Conservation (phyloP, 1,284 basidiomycete species). For the Ustanciosporium gigantosporum region DNA sequence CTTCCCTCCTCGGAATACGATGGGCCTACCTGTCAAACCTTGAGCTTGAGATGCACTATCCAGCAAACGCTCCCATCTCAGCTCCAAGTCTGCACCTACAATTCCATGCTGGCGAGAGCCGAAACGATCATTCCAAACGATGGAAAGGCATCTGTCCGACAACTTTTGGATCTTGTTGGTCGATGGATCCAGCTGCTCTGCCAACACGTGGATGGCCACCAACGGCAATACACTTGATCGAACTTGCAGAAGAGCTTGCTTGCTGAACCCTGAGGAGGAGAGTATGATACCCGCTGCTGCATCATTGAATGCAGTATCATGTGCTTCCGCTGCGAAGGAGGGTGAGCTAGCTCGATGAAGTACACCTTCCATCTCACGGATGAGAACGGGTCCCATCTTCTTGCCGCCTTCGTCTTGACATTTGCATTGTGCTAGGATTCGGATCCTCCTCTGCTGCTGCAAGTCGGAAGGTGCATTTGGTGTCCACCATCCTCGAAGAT, state of each 20-base stretch:
- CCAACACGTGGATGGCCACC: constrained; percentile 32
- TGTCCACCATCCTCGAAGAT: constrained; percentile 92
- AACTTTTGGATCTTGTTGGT: not conserved
- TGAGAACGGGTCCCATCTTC: constrained; percentile 74
- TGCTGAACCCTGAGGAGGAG: constrained; percentile 40
- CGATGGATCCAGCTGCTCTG: not conserved
- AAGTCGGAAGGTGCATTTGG: constrained; percentile 65
- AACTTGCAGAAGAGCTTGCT: constrained; percentile 38
- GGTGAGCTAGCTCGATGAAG: constrained; percentile 23
- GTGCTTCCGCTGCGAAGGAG: not conserved
- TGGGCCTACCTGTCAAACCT: not conserved
- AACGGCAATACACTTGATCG: constrained; percentile 33
- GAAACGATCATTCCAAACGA: constrained; percentile 32
- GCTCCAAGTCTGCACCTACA: constrained; percentile 20
- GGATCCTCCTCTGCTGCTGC: constrained; percentile 64
- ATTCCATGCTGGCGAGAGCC: constrained; percentile 7
- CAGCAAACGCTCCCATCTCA: constrained; percentile 11
- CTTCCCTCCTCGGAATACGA: constrained; percentile 5
- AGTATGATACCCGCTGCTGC: constrained; percentile 9
- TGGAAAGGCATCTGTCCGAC: constrained; percentile 13
- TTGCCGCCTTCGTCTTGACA: constrained; percentile 70
- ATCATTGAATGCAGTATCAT: not conserved
- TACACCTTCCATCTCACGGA: constrained; percentile 76
- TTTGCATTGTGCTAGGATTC: constrained; percentile 87
- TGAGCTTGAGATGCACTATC: not conserved